Base-by-base conservation (phyloP, 306 rosid genomes). In the Quercus engelmannii region DNA sequence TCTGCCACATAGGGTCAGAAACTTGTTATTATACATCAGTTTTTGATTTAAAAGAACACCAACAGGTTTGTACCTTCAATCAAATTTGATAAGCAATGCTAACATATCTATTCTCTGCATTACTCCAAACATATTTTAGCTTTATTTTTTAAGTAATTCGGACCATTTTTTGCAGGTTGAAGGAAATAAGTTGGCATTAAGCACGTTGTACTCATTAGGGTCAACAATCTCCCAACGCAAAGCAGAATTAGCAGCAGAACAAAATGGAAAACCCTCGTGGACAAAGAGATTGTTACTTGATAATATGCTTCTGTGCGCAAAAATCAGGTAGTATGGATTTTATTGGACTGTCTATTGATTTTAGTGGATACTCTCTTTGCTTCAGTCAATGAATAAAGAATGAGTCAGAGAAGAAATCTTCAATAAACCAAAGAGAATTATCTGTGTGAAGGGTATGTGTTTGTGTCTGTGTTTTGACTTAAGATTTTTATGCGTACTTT, bases 1-100 rank as follows among this genome's bases (percentile, higher is more conserved):
- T 96, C 81, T 92, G 99, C 80, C 98, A 95, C 86, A 95, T 96
- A 0, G 99, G 98, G 41, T 74, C 94, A 0, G 97, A 91, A 83
- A 95, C 99, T 38, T 95, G 97, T 85, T 89, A 92, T 78, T 91
- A 89, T 83, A 94, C 89, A 49, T 77, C 92, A 56, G 86, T 89
- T 12, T 68, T 81, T 75, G 95, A 89, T 82, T 84, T 83, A 64
- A 77, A 84, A 78, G 86, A 87, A 25, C 84, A 74, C 28, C 74
- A 78, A 73, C 89, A 92, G 98, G 97, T 95, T 74, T 57, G 74
- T 26, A 38, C 80, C 76, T 41, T 69, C 56, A 19, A 46, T 64
- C 9, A 6, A 23, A 33, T 56, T 77, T 64, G 64, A 11, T 49
- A 70, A 78, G 25, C 1, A 43, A 21, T 38, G 35, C 57, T 55